A percentile compares a stretch with the other conserved stretches of the same genome.
These are phyloP conservation scores for Yarrowia porcina DNA, from an alignment of 805 yeast species.

Conservation along the genomic window DNA sequence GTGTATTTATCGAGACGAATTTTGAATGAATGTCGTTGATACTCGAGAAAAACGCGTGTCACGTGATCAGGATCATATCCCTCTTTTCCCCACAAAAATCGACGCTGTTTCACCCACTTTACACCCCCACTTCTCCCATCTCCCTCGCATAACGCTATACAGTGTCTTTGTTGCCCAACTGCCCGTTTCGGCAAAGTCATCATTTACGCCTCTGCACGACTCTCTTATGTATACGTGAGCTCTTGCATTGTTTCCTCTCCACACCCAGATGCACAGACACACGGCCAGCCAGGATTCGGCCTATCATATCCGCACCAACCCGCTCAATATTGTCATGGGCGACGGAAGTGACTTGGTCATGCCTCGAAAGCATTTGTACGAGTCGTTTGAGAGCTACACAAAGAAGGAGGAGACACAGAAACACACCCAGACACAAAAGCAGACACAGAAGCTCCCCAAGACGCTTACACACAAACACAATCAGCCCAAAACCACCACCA, in stretches of 20 bases:
- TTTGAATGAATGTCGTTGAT: neutral
- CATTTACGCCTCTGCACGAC: neutral
- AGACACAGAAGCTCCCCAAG: too few species aligned
- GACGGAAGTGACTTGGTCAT: constrained; percentile 39
- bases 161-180: neutral
- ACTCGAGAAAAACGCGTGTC: neutral
- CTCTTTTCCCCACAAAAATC: neutral
- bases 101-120: neutral
- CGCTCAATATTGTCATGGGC: constrained; percentile 37
- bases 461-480: neutral
- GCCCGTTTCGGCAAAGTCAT: constrained; percentile 16
- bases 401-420: neutral
- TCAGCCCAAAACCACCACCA: neutral
- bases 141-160: neutral
- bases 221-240: neutral
- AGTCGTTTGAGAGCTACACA: neutral
- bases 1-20: neutral
- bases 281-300: constrained; percentile 33
- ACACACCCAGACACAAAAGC: neutral
- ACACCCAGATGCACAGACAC: constrained; percentile 30
- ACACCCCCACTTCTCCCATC: neutral
- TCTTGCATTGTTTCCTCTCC: neutral
- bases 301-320: constrained; percentile 36
- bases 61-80: neutral
- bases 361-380: constrained; percentile 21